Base-by-base conservation (phyloP, 1,139 yeast genomes). In the Sugiyamaella xylanicola region DNA sequence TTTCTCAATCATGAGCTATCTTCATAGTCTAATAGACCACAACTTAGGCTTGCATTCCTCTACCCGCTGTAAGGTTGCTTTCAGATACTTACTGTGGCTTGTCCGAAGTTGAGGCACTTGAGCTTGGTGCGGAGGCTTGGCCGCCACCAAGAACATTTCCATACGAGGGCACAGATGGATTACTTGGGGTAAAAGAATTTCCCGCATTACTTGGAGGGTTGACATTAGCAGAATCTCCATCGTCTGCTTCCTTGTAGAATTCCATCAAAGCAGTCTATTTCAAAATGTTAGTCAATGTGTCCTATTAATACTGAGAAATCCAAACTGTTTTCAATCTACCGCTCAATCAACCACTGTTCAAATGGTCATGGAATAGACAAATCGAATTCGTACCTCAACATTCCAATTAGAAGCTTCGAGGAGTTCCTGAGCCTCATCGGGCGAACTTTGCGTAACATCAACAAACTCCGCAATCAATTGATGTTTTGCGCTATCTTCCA, bases 401-500 rank as follows among this genome's bases (percentile, higher is more conserved):
- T 76, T 72, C 72, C 77, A 74, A 50, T 74, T 69, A 64, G 75
- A 69, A 43, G 74, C 68, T 25, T 70, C 72, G 36, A 82, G 65
- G 53, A 74, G 74, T 53, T 71, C 72, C 41, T 67, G 69, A 1
- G 86, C 85, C 35, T 75, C 77, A 19, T 73, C 68, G n/a, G 70
- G 68, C 2, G 81, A 72, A 11, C 75, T 70, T 51, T 76, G 76
- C 4, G 85, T 77, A 56, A 82, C 67, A 27, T 75, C 75, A 54
- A 80, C 74, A 67, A 88, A 87, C 64, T 82, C 80, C 20, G 80
- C 79, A 44, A 84, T 72, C 59, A 66, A 63, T 19, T 66, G 67
- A 56, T 65, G 67, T 42, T 61, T 58, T 16, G 56, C 58, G 44
- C 56, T 59, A 35, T 58, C 58, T n/a, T 54, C 55, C 54, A 51